Conservation (phyloP, 2,329 filamentous ascomycete species). For the Hypoxylon sp. region DNA sequence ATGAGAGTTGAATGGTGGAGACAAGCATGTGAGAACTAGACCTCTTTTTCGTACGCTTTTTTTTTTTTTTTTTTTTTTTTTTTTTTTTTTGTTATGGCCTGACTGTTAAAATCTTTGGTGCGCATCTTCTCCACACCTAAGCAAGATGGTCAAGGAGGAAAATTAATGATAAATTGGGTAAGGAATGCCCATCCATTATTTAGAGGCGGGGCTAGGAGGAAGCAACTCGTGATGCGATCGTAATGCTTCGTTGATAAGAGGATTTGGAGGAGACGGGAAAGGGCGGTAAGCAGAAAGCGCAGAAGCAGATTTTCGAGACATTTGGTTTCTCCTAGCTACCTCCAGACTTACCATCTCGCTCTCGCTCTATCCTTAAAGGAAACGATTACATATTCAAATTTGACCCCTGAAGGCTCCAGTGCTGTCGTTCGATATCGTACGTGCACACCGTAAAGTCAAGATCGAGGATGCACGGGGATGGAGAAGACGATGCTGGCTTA, state of each 20-base stretch:
- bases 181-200: neutral
- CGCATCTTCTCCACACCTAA: neutral
- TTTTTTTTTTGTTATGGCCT: neutral
- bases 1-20: slow-evolving; percentile 7
- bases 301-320: neutral
- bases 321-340: neutral
- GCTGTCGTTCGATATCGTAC: slow-evolving; percentile 42
- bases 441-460: slow-evolving; percentile 20
- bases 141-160: slow-evolving; percentile 1
- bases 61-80: neutral
- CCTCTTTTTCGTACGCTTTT: neutral
- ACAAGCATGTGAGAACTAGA: slow-evolving; percentile 5
- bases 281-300: slow-evolving; percentile 26
- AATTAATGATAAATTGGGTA: neutral
- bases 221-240: slow-evolving; percentile 27
- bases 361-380: slow-evolving; percentile 20
- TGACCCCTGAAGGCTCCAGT: neutral
- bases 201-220: neutral
- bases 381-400: neutral
- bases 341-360: neutral
- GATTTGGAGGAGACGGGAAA: slow-evolving; percentile 12
- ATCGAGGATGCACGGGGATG: slow-evolving; percentile 5
- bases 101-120: neutral
- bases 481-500: slow-evolving; percentile 1
- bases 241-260: slow-evolving; percentile 29